Evolutionary conservation across 148 eudicot genomes (phyloP).

Genomic region (Vaccinium macrocarpon): DNA sequence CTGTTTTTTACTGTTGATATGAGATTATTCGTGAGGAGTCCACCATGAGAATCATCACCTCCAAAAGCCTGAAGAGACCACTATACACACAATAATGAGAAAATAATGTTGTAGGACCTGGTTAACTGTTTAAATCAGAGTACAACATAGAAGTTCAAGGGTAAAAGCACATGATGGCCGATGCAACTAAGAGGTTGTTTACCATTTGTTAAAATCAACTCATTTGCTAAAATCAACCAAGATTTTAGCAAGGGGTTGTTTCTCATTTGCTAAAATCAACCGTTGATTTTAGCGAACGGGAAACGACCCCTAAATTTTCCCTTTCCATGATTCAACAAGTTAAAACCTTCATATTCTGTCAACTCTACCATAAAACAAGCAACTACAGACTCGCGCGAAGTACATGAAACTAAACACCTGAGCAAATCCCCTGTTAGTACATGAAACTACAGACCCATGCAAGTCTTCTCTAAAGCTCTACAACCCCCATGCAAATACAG

Average conservation of each 20-base stretch:
- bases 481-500: background rate
- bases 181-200: no score
- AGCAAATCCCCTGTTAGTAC: background rate
- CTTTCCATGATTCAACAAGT: background rate
- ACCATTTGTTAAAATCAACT: no score
- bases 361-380: background rate
- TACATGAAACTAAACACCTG: background rate
- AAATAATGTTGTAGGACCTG: background rate
- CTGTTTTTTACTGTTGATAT: conserved; percentile 47
- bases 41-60: conserved; percentile 66
- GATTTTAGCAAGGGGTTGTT: no score
- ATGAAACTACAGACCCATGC: background rate
- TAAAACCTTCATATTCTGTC: background rate
- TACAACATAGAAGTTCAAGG: background rate
- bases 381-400: background rate
- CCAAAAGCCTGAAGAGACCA: conserved; percentile 40
- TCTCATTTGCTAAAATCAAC: no score
- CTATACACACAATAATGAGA: background rate
- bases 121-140: background rate
- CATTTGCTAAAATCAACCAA: no score
- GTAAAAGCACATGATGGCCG: background rate
- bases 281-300: background rate
- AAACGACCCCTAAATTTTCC: no score
- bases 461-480: background rate
- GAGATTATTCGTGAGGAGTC: conserved; percentile 47